Base-by-base conservation (phyloP, 2,329 filamentous ascomycete species). In the Plectosphaerella cucumerina region DNA sequence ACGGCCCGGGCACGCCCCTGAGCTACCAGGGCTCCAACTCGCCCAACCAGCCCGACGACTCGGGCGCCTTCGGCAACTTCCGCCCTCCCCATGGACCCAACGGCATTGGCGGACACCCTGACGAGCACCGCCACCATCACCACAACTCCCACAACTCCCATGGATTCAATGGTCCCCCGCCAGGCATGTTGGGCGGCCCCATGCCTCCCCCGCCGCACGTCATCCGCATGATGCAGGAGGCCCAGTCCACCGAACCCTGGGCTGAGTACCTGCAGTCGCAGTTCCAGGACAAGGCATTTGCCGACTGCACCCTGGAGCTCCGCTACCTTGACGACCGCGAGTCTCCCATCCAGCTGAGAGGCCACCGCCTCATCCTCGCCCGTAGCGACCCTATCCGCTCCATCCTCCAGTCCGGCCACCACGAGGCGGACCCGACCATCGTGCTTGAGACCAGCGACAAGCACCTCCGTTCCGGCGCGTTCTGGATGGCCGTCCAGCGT, bases 21-120 rank as follows among this genome's bases (percentile, higher is more conserved):
- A 85, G 81, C 63, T 82, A 82, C 59, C 82, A 83, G 50, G 81
- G 76, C 34, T 85, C 82, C 3, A 82, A 84, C 53, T 74, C 79
- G 34, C 82, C 81, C 2, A 71, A 67, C 5, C 73, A 74, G 42
- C 71, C 68, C 15, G 75, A 75, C 37, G 75, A 78, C 12, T 70
- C 67, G 26, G 70, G 67, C 50, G 62, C 71, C 49, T 70, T 66
- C 49, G 67, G 65, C 22, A 73, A 72, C 53, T 72, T 69, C 39
- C 60, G 67, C 47, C 60, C 69, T 23, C 67, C 64, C 22, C 70
- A 68, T 22, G 66, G 64, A 41, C 67, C 69, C n/a, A 77, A 69
- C 37, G 69, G 69, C 6, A 57, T 53, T 1, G 50, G 56, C 17
- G 61, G 60, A 3, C 58, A 57, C 6, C 59, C 59, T 5, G 67